Conservation (phyloP, 768 basidiomycete species). For the Pleurotus citrinopileatus region DNA sequence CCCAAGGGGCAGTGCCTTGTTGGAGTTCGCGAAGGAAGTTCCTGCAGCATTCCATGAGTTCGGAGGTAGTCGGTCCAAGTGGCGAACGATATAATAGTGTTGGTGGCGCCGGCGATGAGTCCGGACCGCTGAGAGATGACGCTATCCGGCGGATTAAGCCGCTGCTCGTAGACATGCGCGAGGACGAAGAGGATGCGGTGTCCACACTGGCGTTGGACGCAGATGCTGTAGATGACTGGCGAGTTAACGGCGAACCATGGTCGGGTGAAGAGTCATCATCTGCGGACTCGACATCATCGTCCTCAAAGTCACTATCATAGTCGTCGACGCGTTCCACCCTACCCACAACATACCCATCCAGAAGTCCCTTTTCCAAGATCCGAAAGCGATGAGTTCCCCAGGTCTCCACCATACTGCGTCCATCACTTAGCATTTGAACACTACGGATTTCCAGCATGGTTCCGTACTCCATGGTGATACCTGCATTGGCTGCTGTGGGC, state of each 20-base stretch:
- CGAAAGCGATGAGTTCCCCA: conserved; percentile 71
- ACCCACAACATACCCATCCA: conserved; percentile 91
- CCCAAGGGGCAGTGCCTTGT: conserved; percentile 85
- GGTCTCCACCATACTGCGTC: conserved; percentile 80
- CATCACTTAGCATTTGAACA: conserved; percentile 87
- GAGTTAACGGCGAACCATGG: background rate
- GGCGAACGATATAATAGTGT: conserved; percentile 15
- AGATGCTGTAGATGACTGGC: conserved; percentile 4
- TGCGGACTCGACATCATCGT: background rate
- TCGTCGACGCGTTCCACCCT: conserved; percentile 53
- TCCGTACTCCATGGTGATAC: conserved; percentile 67
- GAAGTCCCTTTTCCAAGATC: conserved; percentile 74
- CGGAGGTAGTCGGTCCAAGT: conserved; percentile 39
- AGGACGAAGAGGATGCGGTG: conserved; percentile 12
- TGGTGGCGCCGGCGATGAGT: conserved; percentile 14
- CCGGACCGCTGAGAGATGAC: conserved; percentile 5
- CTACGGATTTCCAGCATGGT: conserved; percentile 90
- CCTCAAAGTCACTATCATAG: conserved; percentile 6
- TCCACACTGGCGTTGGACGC: conserved; percentile 6
- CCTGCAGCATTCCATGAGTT: conserved; percentile 47
- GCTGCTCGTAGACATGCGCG: conserved; percentile 8
- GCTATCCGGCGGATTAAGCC: conserved; percentile 4
- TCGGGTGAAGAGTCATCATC: background rate
- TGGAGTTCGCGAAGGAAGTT: conserved; percentile 43
- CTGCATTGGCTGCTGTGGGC: conserved; percentile 33